Evolutionary conservation across 805 yeast genomes (phyloP), one percentile per base, ranked within the genome.

Genomic region (Cyberlindnera saturnus): DNA sequence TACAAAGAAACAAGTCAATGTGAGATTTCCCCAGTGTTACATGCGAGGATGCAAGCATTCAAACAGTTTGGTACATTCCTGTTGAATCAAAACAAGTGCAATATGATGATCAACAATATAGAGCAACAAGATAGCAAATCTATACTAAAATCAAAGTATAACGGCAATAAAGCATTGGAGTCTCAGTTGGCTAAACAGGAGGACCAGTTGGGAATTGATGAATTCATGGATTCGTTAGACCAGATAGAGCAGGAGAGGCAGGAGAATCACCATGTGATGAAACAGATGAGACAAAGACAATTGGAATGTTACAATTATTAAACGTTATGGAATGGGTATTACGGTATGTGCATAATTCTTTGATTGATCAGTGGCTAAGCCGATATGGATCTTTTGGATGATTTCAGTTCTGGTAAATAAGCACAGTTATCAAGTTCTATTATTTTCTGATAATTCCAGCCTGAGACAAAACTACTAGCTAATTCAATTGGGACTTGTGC

Each of bases 141-240:
- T 4, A 44, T 45, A 6, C 43, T 45, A 26, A 45, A 39, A 34
- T n/a, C 16, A 15, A 41, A 39, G 43, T 15, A 6, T 3, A 39
- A 45, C 19, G 28, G n/a, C 5, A 32, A 33, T 9, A 35, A 20
- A 18, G 15, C n/a, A 7, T 7, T 35, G 7, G 38, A 35, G 38
- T 10, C 8, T 13, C 38, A 35, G 30, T 35, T 35, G 38, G 30
- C 17, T 13, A 17, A 20, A 14, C 29, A 15, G 6, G 38, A 35
- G 17, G 38, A 35, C 29, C 14, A 13, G 10, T 13, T 35, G 17
- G 29, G 29, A 5, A 19, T 35, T n/a, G 29, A 35, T 6, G 16
- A 19, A 11, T 35, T 35, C 31, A 14, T 35, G 29, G 18, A 35
- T 3, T 35, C 38, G 10, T 35, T 35, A 18, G 29, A 35, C 23